Base-by-base conservation (phyloP, 306 rosid genomes). In the Canavalia gladiata region DNA sequence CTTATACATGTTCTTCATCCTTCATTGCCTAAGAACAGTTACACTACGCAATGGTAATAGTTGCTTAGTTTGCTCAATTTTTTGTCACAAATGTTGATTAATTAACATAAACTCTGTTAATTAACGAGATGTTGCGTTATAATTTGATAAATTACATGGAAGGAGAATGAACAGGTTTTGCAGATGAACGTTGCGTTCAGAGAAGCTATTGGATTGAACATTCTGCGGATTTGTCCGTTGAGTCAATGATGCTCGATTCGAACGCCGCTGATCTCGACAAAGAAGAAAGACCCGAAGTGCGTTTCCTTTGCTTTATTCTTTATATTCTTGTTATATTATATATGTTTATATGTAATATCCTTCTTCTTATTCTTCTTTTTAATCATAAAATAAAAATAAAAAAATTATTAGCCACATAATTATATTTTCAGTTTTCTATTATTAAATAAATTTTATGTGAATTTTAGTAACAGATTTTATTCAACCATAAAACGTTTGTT, bases 241-340 rank as follows among this genome's bases (percentile, higher is more conserved):
- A 95, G 81, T 83, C 92, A 4, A 95, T 95, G 98, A 92, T 95
- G 97, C 98, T 95, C 29, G 99, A 95, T 76, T 95, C 99, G 7
- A 89, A 95, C 66, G 99, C 97, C 70, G 88, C 91, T 2, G 90
- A 95, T 91, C 99, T 95, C 25, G 99, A 95, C 77, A 95, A 90
- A 43, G 96, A 93, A 83, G 99, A 95, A 60, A 81, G 98, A 49
- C 99, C 99, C 9, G 99, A 95, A 84, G 99, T 93, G 81, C 18
- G 59, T 69, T 2, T 37, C 46, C 3, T 74, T 8, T 28, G 6
- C 31, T 5, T 1, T 9, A 1, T 3, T 35, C 28, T 34, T 72
- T 3, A 29, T 9, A 1, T 8, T 2, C 1, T 5, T 34, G 29
- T 63, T 45, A 45, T 18, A 4, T 5, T 37, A 0, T 37, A 4